Base-by-base conservation (phyloP, 345 rosid genomes). In the Bruguiera sexangula region DNA sequence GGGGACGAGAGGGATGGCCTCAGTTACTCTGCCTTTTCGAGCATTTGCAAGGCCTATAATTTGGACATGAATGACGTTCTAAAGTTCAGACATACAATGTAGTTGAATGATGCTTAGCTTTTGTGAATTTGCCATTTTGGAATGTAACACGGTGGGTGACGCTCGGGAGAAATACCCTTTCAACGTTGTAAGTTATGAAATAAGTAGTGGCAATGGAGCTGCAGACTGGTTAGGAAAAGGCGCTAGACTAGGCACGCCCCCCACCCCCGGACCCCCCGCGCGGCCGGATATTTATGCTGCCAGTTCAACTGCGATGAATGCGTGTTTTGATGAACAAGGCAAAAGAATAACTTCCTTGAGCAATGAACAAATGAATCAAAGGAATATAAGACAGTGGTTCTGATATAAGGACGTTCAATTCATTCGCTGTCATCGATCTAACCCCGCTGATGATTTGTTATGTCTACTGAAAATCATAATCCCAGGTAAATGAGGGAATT, bases 341-440 rank as follows among this genome's bases (percentile, higher is more conserved):
- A 8, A 1, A 1, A 8, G 9, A 34, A 7, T 34, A 34, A 93
- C 75, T 93, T 90, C 75, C 84, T 90, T 19, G 98, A 88, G 98
- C 93, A 26, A 93, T 88, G 62, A 88, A 93, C 84, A 90, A 93
- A 72, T 96, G 88, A 39, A 93, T 93, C 52, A 88, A 88, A 93
- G 69, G 98, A 96, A 18, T 90, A 93, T 5, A 37, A 26, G 31
- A 2, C 21, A 26, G 15, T 39, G n/a, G 4, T 20, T 60, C 6
- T 2, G 10, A 39, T 39, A 8, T 0, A 9, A 2, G 46, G 15
- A 39, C 10, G 37, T 34, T 8, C 32, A 0, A 31, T 0, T 31
- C 32, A 0, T 4, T 31, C 0, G 32, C 32, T 7, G 37, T 34
- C 1, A 2, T 34, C 36, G 9, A 6, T 1, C 9, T 1, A 7